Evolutionary conservation across 495 filamentous ascomycete genomes (phyloP), one percentile per base, ranked within the genome.

Genomic region (Margaritispora aquatica): DNA sequence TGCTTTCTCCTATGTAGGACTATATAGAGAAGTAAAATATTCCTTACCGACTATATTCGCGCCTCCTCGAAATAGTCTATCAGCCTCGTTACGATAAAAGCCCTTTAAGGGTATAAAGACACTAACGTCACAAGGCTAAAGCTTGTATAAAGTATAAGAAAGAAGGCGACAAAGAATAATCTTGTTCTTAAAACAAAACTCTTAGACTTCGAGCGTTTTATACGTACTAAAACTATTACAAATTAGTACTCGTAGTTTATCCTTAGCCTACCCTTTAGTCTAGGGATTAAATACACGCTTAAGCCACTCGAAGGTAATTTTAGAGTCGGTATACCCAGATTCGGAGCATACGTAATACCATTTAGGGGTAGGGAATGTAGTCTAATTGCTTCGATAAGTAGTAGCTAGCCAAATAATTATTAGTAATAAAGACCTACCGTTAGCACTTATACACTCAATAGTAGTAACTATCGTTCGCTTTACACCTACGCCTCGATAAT

Each of bases 371-470:
- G 67, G 29, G 38, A 67, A 65, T 51, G 62, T 69, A 22, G 65
- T 72, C 71, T 62, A 71, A 63, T 71, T 61, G 58, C 66, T 69
- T 55, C 58, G 58, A 63, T 70, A 56, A 49, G 68, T 69, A 41
- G 66, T 66, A 26, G 71, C 71, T 56, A 67, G 71, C 71, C 66
- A 73, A 63, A 75, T 73, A 56, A 74, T 70, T 36, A 71, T 57
- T 23, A 51, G 58, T 10, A 41, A 22, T 23, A 61, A 36, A 38
- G 34, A 61, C 58, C 58, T 61, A 61, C 58, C 26, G 41, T 55
- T 52, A n/a, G 26, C 70, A 57, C 60, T 68, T 17, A 72, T 66
- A 41, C 67, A 74, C 34, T 74, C 64, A 49, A 72, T 69, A 0
- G 72, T 65, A 46, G 71, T 73, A 15, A 74, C 65, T 9, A 56